A percentile compares a stretch with the other conserved stretches of the same genome.
Evolutionary conservation across 768 basidiomycete genomes (phyloP).

Genomic region (Podaxis sp.): DNA sequence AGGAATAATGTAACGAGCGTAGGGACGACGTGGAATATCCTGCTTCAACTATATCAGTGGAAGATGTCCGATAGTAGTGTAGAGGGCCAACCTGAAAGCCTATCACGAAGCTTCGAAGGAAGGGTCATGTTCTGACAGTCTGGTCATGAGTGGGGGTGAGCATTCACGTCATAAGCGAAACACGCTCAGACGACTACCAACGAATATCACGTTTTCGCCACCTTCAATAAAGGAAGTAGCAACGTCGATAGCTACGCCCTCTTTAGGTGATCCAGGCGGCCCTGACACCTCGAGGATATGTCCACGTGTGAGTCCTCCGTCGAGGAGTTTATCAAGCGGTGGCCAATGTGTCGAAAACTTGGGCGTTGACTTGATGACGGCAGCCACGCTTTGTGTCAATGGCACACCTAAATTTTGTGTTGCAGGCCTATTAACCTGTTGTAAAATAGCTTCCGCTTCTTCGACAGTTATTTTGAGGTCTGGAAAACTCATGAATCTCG

Average conservation of each 20-base stretch:
- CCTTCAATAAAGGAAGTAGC: constrained; percentile 44
- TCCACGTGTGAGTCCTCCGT: constrained; percentile 60
- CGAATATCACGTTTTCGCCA: constrained; percentile 55
- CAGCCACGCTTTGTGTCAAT: constrained; percentile 59
- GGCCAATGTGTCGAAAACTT: constrained; percentile 42
- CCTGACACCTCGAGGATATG: constrained; percentile 73
- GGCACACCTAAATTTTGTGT: constrained; percentile 22
- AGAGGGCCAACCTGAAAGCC: constrained; percentile 24
- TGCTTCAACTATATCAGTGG: constrained; percentile 13
- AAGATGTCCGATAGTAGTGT: constrained; percentile 14
- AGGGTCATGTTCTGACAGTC: constrained; percentile 47
- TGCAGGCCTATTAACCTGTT: constrained; percentile 34
- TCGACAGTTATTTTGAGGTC: constrained; percentile 49
- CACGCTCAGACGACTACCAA: constrained; percentile 45
- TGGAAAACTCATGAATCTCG: constrained; percentile 23
- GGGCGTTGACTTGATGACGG: constrained; percentile 25
- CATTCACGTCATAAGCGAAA: constrained; percentile 2
- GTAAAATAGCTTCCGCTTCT: constrained; percentile 46
- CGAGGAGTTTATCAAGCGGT: constrained; percentile 57
- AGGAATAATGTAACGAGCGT: constrained; percentile 36
- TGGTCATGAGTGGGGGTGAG: constrained; percentile 21
- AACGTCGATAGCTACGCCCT: constrained; percentile 49
- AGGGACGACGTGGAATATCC: background rate
- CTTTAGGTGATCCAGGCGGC: constrained; percentile 71
- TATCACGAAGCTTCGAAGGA: constrained; percentile 27